Evolutionary conservation across 2,329 filamentous ascomycete genomes (phyloP), one percentile per base, ranked within the genome.

Genomic region (Ophiostoma ulmi): DNA sequence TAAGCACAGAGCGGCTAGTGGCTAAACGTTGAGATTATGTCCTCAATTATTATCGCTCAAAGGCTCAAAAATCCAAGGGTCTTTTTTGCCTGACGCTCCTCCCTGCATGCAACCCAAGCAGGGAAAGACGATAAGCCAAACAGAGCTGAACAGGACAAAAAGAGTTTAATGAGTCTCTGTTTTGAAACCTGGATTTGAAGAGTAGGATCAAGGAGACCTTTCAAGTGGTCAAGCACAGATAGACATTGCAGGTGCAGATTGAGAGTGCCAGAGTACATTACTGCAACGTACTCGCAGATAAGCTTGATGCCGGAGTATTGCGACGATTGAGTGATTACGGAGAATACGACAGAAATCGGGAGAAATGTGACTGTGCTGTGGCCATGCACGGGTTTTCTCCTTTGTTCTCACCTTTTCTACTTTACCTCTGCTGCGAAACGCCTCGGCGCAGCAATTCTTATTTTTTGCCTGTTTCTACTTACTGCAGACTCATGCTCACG

Each of bases 61-160:
- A 44, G 39, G 39, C n/a, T 22, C 48, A 55, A 55, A 22, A 58
- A 31, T 26, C 22, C 14, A n/a, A 31, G 52, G 52, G 22, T 58
- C 22, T 31, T 4, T 44, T 39, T 8, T n/a, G 44, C 17, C 5
- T 48, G 17, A 48, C 44, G 44, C 44, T 10, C 52, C 52, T 58
- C 52, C 22, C 10, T 58, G 52, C 52, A 58, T 58, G 52, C 52
- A 58, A 58, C 52, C 52, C 52, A 58, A 58, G 11, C n/a, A n/a
- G 8, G 52, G 52, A 26, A 58, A 58, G 2, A 26, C 13, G 52
- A 11, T 13, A 26, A 58, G 14, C 10, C 52, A 22, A 58, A 58
- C 7, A 58, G n/a, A 48, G 44, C 52, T 44, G 11, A 13, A 13
- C n/a, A 26, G n/a, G 52, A 58, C 44, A 5, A 48, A 26, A 13